Conservation (phyloP, 352 stramenopile species). For the Saprolegnia diclina region DNA sequence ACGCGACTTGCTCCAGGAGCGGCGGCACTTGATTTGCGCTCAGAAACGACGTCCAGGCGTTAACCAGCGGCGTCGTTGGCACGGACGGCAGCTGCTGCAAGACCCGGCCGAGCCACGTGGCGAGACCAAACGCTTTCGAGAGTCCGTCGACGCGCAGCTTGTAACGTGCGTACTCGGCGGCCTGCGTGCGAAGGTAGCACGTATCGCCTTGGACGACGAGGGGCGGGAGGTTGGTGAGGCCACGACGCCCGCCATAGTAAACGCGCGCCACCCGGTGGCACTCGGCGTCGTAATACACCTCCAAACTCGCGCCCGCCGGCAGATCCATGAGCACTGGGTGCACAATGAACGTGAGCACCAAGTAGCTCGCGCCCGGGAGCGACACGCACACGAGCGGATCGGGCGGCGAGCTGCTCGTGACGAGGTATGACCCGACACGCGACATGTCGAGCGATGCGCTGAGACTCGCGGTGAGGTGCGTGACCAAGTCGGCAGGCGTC, state of each 20-base stretch:
- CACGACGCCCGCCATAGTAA: conserved; percentile 69
- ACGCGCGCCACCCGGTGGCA: conserved; percentile 61
- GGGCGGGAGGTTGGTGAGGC: conserved; percentile 56
- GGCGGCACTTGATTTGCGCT: background rate
- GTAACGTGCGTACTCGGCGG: conserved; percentile 63
- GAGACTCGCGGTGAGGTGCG: conserved; percentile 47
- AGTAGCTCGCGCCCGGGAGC: conserved; percentile 53
- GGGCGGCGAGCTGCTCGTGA: conserved; percentile 61
- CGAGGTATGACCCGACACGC: conserved; percentile 48
- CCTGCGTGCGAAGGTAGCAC: conserved; percentile 59
- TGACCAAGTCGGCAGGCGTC: conserved; percentile 30
- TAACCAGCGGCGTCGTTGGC: background rate
- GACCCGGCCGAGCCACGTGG: conserved; percentile 62
- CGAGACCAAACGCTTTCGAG: conserved; percentile 62
- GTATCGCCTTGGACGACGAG: conserved; percentile 51
- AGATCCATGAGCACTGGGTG: conserved; percentile 78
- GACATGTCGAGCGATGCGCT: conserved; percentile 45
- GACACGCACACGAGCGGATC: conserved; percentile 53
- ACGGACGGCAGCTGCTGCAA: conserved; percentile 37
- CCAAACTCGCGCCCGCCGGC: conserved; percentile 54
- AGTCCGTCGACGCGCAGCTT: conserved; percentile 73
- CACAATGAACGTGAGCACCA: conserved; percentile 72
- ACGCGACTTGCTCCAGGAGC: conserved; percentile 18
- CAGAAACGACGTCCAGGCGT: background rate
- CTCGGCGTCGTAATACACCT: conserved; percentile 61